phyloP scores from a whole-genome alignment of 305 asterid genomes.

The Solanum hybrid region DNA sequence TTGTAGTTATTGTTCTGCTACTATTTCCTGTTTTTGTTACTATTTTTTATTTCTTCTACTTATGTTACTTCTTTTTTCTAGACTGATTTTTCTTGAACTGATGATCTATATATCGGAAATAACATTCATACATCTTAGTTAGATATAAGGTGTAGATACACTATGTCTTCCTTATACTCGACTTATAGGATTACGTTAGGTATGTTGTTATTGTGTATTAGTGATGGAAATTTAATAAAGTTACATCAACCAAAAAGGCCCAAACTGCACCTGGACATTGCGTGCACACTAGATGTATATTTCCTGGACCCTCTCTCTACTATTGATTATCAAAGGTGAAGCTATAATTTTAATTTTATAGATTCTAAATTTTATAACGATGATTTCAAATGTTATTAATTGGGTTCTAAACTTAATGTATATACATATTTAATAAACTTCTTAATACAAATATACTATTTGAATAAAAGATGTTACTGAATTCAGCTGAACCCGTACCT shows the following conservation, averaged over 20 bases:
- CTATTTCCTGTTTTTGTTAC: neutral
- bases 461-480: too few relatives aligned
- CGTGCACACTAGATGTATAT: neutral
- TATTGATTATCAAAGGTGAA: neutral
- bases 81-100: neutral
- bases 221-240: neutral
- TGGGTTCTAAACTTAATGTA: neutral
- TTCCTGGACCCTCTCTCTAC: neutral
- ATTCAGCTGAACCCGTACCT: neutral
- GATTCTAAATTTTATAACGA: too few relatives aligned
- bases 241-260: neutral
- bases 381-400: neutral
- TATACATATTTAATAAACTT: neutral
- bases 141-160: neutral
- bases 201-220: neutral
- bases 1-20: neutral
- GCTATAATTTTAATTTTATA: neutral
- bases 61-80: neutral
- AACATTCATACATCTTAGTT: neutral
- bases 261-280: neutral
- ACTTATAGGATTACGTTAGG: neutral
- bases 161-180: rapidly evolving
- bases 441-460: neutral
- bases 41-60: neutral
- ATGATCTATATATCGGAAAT: neutral